phyloP scores from a whole-genome alignment of 2,329 filamentous ascomycete species.

The Didymella sp. region DNA sequence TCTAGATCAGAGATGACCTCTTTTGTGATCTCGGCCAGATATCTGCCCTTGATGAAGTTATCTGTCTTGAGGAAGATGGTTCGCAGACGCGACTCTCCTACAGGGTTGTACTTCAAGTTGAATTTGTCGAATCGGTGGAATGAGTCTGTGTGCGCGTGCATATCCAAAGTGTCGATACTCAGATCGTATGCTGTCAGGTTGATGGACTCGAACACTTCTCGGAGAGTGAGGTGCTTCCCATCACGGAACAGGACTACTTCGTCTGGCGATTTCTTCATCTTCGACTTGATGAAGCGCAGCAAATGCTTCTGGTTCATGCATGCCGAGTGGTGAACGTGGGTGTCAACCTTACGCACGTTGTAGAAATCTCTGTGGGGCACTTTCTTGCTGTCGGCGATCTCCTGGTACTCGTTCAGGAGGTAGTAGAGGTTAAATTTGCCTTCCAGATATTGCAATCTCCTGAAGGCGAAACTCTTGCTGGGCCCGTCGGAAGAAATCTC shows the following conservation, averaged over 20 bases:
- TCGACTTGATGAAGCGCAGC: slow-evolving; percentile 97
- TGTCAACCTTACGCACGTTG: slow-evolving; percentile 98
- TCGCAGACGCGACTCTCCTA: slow-evolving; percentile 91
- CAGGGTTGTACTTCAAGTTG: slow-evolving; percentile 97
- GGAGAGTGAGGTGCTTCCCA: slow-evolving; percentile 86
- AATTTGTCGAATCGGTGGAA: slow-evolving; percentile 99
- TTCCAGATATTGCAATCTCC: slow-evolving; percentile 91
- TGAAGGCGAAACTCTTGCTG: slow-evolving; percentile 95
- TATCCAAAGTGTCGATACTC: slow-evolving; percentile 97
- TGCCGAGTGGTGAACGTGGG: slow-evolving; percentile 97
- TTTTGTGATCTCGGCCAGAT: slow-evolving; percentile 95
- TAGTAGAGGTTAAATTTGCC: slow-evolving; percentile 96
- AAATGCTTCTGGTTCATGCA: slow-evolving; percentile 99
- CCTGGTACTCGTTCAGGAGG: slow-evolving; percentile 94
- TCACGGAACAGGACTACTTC: slow-evolving; percentile 93
- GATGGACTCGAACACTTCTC: slow-evolving; percentile 96
- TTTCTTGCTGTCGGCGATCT: slow-evolving; percentile 96
- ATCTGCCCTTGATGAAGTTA: slow-evolving; percentile 94
- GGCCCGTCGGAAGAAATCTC: slow-evolving; percentile 94
- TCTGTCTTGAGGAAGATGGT: slow-evolving; percentile 99
- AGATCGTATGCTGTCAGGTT: slow-evolving; percentile 96
- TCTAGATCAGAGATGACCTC: slow-evolving; percentile 97
- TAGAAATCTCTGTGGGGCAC: slow-evolving; percentile 99
- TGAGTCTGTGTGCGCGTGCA: slow-evolving; percentile 97
- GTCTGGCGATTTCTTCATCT: slow-evolving; percentile 98